phyloP scores from a whole-genome alignment of 2,329 filamentous ascomycete genomes.

The Curvularia lunata region DNA sequence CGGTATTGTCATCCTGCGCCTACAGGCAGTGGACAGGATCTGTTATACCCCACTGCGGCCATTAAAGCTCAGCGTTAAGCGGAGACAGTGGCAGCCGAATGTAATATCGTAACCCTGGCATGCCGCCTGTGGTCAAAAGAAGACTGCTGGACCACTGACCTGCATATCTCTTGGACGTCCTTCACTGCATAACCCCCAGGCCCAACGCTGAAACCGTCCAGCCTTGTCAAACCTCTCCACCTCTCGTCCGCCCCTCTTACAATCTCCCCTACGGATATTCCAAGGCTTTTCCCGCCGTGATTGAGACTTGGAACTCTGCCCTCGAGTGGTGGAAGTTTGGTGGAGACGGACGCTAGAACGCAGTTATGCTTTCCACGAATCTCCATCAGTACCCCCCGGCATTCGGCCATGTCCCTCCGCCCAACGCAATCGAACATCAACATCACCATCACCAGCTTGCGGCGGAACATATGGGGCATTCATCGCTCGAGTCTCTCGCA shows the following conservation, averaged over 20 bases:
- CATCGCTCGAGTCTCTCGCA: slow-evolving; percentile 69
- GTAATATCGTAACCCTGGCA: slow-evolving; percentile 48
- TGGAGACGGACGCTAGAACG: slow-evolving; percentile 42
- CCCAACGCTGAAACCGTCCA: slow-evolving; percentile 35
- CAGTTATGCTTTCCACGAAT: slow-evolving; percentile 48
- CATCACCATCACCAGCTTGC: slow-evolving; percentile 58
- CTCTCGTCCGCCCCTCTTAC: slow-evolving; percentile 14
- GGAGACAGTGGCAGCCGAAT: slow-evolving; percentile 41
- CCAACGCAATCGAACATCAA: slow-evolving; percentile 62
- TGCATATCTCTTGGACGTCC: slow-evolving; percentile 38
- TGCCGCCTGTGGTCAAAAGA: slow-evolving; percentile 42
- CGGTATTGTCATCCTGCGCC: slow-evolving; percentile 44
- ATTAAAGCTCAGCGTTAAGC: slow-evolving; percentile 40
- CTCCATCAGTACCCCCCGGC: slow-evolving; percentile 48
- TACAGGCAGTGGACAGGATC: slow-evolving; percentile 39
- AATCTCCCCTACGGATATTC: slow-evolving; percentile 3
- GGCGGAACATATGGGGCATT: slow-evolving; percentile 40
- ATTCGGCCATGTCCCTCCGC: slow-evolving; percentile 56
- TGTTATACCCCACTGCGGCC: slow-evolving; percentile 46
- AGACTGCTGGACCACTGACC: slow-evolving; percentile 37
- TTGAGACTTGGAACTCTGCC: slow-evolving; percentile 24
- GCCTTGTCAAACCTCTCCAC: slow-evolving; percentile 18
- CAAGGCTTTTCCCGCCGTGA: slow-evolving; percentile 11
- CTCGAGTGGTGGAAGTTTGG: slow-evolving; percentile 36
- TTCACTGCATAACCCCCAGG: slow-evolving; percentile 38